Evolutionary conservation across 495 filamentous ascomycete genomes (phyloP), one percentile per base, ranked within the genome.

Genomic region (Aspergillus nanangensis): DNA sequence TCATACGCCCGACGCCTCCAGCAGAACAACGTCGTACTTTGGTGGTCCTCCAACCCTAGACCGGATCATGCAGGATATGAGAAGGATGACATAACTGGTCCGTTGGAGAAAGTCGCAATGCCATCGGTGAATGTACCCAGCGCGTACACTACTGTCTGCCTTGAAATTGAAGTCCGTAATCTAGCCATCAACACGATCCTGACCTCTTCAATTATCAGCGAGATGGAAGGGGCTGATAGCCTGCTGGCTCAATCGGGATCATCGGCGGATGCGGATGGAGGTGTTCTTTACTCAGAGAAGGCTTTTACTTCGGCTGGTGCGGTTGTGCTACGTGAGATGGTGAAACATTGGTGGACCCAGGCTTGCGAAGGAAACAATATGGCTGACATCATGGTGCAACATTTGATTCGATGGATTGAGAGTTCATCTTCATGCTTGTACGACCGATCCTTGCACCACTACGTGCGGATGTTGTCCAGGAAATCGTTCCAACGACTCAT

Each of bases 21-120:
- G 57, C 83, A 87, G 53, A 95, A 91, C 57, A 91, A 91, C 50
- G 88, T 99, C 5, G 86, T 99, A 13, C 75, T 99, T n/a, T 99
- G 93, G 93, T 99, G 93, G 93, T 96, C 90, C 24, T 74, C 75
- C 10, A 84, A 81, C 21, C 80, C 93, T 5, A 79, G 80, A 42
- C 93, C 94, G 20, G 93, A 99, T 55, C 93, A 99, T 70, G 93
- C 92, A 41, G 93, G 92, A 8, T 88, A 95, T 62, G 93, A 99
- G 62, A 87, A 86, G 53, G 93, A 99, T 63, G 90, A 97, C 62
- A 81, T 96, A 32, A 67, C 85, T 0, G 85, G 86, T 3, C 76
- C 85, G 2, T 75, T 97, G 35, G 93, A 99, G 52, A 86, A 75
- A n/a, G 87, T 97, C 18, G 82, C 87, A 45, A 96, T 96, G 90